These are phyloP conservation scores for Leccinum barrowsii DNA, from an alignment of 768 basidiomycete species.

Conservation along the genomic window DNA sequence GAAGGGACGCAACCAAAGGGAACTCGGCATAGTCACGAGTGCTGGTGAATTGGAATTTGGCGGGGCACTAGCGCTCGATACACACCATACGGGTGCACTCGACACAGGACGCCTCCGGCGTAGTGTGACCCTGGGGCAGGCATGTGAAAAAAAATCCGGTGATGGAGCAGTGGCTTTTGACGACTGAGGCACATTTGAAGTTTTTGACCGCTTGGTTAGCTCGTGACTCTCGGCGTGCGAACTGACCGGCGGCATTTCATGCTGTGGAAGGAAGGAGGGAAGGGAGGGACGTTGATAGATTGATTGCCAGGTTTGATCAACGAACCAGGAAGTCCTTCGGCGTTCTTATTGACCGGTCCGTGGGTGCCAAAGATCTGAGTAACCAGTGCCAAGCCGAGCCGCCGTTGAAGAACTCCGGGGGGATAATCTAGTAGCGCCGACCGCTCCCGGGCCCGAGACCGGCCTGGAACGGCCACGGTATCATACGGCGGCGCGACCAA, in stretches of 20 bases:
- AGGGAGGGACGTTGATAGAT: not conserved
- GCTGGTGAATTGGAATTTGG: not conserved
- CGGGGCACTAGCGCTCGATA: not conserved
- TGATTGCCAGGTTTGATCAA: slow-evolving; percentile 1
- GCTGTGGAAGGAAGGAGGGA: not conserved
- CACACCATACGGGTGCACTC: not conserved
- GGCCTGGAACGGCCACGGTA: not conserved
- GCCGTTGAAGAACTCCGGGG: not conserved
- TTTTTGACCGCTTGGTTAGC: slow-evolving; percentile 1
- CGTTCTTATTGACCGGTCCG: not conserved
- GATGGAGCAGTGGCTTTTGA: not conserved
- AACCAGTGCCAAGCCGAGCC: not conserved
- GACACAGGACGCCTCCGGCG: not conserved
- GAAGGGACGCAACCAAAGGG: not conserved
- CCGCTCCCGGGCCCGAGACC: too few relatives aligned
- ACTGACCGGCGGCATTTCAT: slow-evolving; percentile 2
- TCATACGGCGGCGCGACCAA: not conserved
- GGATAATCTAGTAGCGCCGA: not conserved
- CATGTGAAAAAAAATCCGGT: not conserved
- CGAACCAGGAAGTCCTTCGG: not conserved
- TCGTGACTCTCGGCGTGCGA: slow-evolving; percentile 12
- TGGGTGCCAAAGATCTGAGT: not conserved
- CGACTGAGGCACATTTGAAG: slow-evolving; percentile 5
- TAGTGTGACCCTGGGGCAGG: slow-evolving; percentile 5
- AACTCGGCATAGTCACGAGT: not conserved